These are phyloP conservation scores for Gentiana dahurica DNA, from an alignment of 257 asterid genomes.

Conservation along the genomic window DNA sequence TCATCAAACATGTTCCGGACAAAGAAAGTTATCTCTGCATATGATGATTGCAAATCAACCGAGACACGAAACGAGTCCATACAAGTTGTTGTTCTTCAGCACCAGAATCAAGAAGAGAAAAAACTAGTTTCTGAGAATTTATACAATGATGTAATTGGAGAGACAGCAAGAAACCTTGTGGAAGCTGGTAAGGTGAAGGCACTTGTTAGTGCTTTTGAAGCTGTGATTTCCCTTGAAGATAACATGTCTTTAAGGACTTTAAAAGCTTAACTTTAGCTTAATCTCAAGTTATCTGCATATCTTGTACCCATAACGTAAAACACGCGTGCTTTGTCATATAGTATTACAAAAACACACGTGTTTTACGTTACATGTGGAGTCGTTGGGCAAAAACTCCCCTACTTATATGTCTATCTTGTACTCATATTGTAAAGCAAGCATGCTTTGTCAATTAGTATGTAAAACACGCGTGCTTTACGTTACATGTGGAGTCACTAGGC, in stretches of 20 bases:
- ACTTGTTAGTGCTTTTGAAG: slow-evolving; percentile 43
- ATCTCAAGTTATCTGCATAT: not conserved
- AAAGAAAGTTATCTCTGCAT: not conserved
- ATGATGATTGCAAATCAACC: slow-evolving; percentile 4
- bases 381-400: too few species aligned
- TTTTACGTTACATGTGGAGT: too few species aligned
- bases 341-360: too few species aligned
- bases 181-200: slow-evolving; percentile 33
- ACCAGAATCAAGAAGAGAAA: slow-evolving; percentile 1
- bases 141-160: slow-evolving; percentile 24
- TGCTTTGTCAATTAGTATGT: too few species aligned
- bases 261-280: not conserved
- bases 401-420: too few species aligned
- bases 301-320: too few species aligned
- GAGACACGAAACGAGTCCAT: not conserved
- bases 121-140: slow-evolving; percentile 1
- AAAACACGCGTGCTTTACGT: too few species aligned
- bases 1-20: too few species aligned
- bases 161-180: slow-evolving; percentile 20
- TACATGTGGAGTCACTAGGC: too few species aligned
- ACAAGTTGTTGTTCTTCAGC: slow-evolving; percentile 13
- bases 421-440: too few species aligned
- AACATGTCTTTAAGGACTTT: slow-evolving; percentile 4
- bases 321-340: too few species aligned
- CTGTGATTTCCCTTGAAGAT: slow-evolving; percentile 29